Evolutionary conservation across 2,329 filamentous ascomycete genomes (phyloP), one percentile per base, ranked within the genome.

Genomic region (Orbilia brochopaga): DNA sequence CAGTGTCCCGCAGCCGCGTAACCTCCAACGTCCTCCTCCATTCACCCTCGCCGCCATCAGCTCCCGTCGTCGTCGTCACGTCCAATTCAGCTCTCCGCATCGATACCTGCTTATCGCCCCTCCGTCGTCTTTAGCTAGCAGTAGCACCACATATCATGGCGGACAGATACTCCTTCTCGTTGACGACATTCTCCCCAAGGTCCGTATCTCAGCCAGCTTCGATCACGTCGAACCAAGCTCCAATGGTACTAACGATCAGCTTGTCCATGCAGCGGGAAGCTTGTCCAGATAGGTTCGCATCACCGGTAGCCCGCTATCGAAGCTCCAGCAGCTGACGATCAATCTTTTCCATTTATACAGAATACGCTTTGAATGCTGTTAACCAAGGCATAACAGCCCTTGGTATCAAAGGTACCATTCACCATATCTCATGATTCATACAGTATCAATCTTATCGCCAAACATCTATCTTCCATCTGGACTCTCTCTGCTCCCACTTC

Each of bases 151-250:
- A 83, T 76, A 83, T 76, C 80, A 99, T 99, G 93, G 93, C 94
- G 79, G 94, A 99, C 83, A 87, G 94, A 84, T 99, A 99, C 83
- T 97, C 93, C 63, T 99, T 99, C 88, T 99, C 94, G 72, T 86
- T 99, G 80, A 99, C 94, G 75, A 99, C 94, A 75, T 99, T 99
- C 88, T 97, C 94, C 79, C 94, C 94, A 81, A 99, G 93, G 94
- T 95, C 88, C 75, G 76, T 77, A 69, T 48, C 17, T 21, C n/a
- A 2, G 15, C 73, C 65, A 74, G 65, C 66, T 67, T 13, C 1
- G 17, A 13, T 32, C 32, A 21, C 56, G 35, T 65, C 63, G 51
- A 59, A 66, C 40, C 27, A 69, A 66, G 55, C 56, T 53, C 57
- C 37, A 53, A 44, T 55, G 23, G 35, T 48, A 48, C 55, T 60